Evolutionary conservation across 208 protist species (phyloP).

Genomic region (Leishmania major): DNA sequence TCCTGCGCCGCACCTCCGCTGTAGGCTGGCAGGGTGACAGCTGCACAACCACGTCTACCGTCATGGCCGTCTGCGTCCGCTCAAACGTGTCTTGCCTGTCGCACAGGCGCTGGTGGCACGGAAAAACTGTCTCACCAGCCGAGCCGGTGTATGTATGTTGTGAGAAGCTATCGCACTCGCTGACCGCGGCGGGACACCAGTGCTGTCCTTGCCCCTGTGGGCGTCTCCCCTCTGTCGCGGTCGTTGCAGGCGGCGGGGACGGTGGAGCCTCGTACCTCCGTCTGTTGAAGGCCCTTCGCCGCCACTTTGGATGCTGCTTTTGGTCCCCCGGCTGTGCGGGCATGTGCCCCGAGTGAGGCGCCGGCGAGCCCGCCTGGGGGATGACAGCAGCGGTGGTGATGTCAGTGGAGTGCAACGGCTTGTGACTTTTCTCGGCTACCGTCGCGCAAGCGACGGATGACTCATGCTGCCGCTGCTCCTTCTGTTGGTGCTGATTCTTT

Average conservation of each 20-base stretch:
- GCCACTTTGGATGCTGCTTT: neutral
- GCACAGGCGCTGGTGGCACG: neutral
- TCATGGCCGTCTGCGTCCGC: slow-evolving; percentile 22
- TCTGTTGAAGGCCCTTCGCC: neutral
- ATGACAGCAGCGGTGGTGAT: neutral
- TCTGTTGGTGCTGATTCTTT: neutral
- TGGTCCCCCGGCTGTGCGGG: neutral
- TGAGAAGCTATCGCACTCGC: slow-evolving; percentile 14
- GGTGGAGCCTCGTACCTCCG: neutral
- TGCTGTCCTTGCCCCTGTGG: neutral
- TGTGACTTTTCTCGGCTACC: neutral
- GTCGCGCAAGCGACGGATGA: neutral
- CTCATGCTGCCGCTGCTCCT: neutral
- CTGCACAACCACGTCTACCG: slow-evolving; percentile 24
- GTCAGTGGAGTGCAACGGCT: neutral
- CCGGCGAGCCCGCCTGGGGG: neutral
- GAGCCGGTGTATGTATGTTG: slow-evolving; percentile 13
- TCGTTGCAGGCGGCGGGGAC: neutral
- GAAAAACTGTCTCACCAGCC: slow-evolving; percentile 8
- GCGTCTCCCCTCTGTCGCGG: neutral
- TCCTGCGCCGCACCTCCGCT: neutral
- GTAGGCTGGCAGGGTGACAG: neutral
- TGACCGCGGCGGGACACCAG: neutral
- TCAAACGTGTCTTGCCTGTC: slow-evolving; percentile 11
- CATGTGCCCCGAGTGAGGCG: neutral